Base-by-base conservation (phyloP, 2,329 filamentous ascomycete species). In the Aspergillus terreus region DNA sequence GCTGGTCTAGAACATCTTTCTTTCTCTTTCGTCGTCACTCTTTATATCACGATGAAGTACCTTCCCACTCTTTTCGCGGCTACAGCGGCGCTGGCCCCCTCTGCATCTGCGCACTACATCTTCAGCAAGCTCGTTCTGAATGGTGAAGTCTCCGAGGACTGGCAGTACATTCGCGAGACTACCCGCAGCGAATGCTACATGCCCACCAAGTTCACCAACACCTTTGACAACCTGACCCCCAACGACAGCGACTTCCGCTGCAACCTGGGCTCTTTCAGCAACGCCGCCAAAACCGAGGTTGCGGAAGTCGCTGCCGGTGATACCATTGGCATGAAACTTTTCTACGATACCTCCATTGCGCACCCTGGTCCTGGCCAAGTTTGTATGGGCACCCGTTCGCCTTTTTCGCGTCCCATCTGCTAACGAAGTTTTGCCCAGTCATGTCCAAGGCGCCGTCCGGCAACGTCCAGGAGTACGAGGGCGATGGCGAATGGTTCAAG, bases 401-500 rank as follows among this genome's bases (percentile, higher is more conserved):
- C 6, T 17, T 7, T 14, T 17, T 17, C 17, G 27, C 44, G 35
- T 46, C 12, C 17, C 14, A 14, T 17, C 15, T 32, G 15, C 27
- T 35, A 32, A 46, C 44, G 10, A 35, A 35, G 4, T 4, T n/a
- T 9, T 25, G 12, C 3, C 12, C 30, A 58, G 53, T 23, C 23
- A 57, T 59, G 55, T 58, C 57, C 44, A 59, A 59, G 40, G 55
- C 56, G 25, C 54, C 57, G 3, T 35, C 54, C 2, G 55, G 57
- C 4, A 58, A 55, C 25, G 55, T 58, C 30, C 44, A 56, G 43
- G 51, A 59, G 17, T 59, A 58, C 33, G 47, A 62, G 12, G 60
- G 58, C n/a, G 52, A 54, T 36, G 57, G 58, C 15, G 58, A 61
- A 4, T 62, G 60, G 60, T 62, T 61, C 51, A 61, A 62, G 49